Base-by-base conservation (phyloP, 495 filamentous ascomycete genomes). In the Talaromyces proteolyticus region DNA sequence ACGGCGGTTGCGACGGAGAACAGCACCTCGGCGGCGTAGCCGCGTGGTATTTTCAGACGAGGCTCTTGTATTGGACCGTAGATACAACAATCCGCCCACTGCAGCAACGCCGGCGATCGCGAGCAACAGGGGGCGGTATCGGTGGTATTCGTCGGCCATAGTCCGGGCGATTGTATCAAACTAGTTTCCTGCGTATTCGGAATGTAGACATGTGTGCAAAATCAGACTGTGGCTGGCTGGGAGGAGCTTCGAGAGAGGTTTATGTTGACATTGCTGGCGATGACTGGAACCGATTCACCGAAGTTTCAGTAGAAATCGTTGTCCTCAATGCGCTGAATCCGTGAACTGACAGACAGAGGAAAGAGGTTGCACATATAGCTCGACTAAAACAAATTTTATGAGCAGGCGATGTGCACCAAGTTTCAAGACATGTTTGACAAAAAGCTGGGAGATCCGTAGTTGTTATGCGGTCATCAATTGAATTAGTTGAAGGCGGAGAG, bases 71-170 rank as follows among this genome's bases (percentile, higher is more conserved):
- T 68, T 62, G 39, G 67, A 71, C 39, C 65, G 70, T 16, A 77
- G 65, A 48, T 73, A 75, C 6, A 77, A 64, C 18, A 77, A 57
- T 11, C 71, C 74, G 56, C 69, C 76, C 16, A 73, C 67, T 36
- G 73, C 72, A 50, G 70, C 72, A 39, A 77, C 64, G 34, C 73
- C 74, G 26, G 75, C 70, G 25, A 76, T 61, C 23, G 77, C 63
- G 60, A 77, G 72, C 19, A 78, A 59, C 44, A 71, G 58, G 18
- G 76, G 73, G 39, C 74, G 69, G 52, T 79, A 76, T 51, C 74
- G 70, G 44, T 69, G 44, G 26, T 78, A 55, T 44, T 69, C 65
- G 50, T 66, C 56, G 29, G 29, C 29, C 29, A 34, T 34, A 14
- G 29, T 14, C 8, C 8, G 14, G 8, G 29, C 8, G 4, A 10